Percentiles rank a stretch among this genome's conserved stretches.
Conservation (phyloP, 129 eudicot species). For the Cynara cardunculus region DNA sequence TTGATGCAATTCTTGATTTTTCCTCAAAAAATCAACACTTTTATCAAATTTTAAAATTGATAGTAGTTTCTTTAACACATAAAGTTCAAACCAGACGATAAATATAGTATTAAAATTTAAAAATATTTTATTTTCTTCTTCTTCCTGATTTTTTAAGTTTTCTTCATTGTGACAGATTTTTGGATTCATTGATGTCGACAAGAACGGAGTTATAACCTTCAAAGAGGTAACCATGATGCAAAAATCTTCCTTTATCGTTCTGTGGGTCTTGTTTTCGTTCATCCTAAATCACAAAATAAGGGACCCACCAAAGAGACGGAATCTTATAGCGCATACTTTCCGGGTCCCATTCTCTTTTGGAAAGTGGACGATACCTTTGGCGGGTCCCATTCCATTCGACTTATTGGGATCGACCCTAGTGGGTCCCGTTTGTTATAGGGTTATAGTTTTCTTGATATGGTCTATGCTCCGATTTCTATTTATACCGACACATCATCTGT, state of each 20-base stretch:
- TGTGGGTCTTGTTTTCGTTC: conserved; percentile 7
- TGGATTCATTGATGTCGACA: conserved; percentile 65
- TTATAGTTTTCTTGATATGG: background rate
- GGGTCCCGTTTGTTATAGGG: background rate
- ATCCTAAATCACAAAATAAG: background rate
- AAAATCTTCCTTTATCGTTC: conserved; percentile 15
- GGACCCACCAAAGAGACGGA: conserved; percentile 4
- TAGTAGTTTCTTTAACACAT: background rate
- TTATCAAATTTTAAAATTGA: background rate
- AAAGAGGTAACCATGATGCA: conserved; percentile 53
- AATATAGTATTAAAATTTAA: background rate
- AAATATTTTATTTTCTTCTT: background rate
- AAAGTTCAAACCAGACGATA: background rate
- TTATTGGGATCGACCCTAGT: background rate
- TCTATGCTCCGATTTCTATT: background rate
- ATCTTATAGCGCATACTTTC: background rate
- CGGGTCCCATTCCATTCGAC: background rate
- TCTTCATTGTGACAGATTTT: conserved; percentile 57
- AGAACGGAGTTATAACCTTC: conserved; percentile 70
- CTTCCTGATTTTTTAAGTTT: conserved; percentile 11
- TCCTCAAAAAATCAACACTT: background rate
- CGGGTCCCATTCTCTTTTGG: background rate
- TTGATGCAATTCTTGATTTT: background rate
- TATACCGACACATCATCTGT: background rate
- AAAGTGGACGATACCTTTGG: background rate